Base-by-base conservation (phyloP, 805 yeast genomes). In the Kodamaea lidongshanica region DNA sequence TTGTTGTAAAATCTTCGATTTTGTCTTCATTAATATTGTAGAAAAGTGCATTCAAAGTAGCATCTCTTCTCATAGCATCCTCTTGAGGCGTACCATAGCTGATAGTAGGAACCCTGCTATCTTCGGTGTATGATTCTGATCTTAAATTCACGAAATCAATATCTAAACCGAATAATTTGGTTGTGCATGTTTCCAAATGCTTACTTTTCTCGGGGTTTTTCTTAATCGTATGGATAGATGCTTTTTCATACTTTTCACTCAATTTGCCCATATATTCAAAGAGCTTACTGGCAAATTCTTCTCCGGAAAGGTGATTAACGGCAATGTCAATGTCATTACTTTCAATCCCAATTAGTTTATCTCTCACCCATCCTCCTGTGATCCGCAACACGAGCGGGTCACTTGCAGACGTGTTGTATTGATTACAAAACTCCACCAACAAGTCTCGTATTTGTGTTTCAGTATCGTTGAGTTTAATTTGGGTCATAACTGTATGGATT, bases 311-410 rank as follows among this genome's bases (percentile, higher is more conserved):
- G 32, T 67, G 67, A 54, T 92, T 87, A 27, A 92, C 75, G 5
- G 96, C 96, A 27, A 92, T 84, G 46, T 92, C 99, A 17, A 92
- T 65, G 53, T 92, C 99, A 48, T 89, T 77, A 23, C 89, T 78
- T 13, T 74, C 75, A 27, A 70, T 67, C 0, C 95, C 94, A 17
- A 92, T 61, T 16, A 92, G 61, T 57, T 92, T 92, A 54, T 92
- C 98, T 44, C 98, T 70, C 3, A 92, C 98, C 98, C 98, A 89
- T 0, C 98, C 98, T 19, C 98, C 98, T 0, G 96, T 88, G 42
- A 92, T 83, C 37, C 98, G 56, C 9, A 83, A 64, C 25, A 70
- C 78, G 7, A 79, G 50, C n/a, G 40, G 46, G 27, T 46, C 38
- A 10, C 35, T 34, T n/a, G 27, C 26, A 13, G 30, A 25, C 9